Percentiles rank a stretch among this genome's conserved stretches.
phyloP scores from a whole-genome alignment of 176 grass and related monocot genomes.

The Phoenix dactylifera region DNA sequence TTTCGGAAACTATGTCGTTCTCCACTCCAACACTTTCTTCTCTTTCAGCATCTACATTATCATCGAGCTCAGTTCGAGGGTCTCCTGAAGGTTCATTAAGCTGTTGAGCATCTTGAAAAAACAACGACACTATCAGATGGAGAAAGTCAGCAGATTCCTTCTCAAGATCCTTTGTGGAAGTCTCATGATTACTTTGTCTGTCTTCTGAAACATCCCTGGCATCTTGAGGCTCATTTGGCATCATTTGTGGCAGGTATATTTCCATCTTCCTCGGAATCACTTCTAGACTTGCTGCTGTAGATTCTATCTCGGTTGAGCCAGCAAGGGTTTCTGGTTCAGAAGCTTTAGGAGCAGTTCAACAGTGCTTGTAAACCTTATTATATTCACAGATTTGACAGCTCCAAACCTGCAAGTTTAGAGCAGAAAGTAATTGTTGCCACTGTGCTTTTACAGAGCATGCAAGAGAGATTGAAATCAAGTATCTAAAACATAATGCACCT shows the following conservation, averaged over 20 bases:
- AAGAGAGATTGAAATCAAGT: constrained; percentile 7
- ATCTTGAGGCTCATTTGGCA: constrained; percentile 10
- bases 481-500: constrained; percentile 36
- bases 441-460: not conserved
- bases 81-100: not conserved
- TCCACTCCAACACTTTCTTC: not conserved
- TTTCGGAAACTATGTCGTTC: not conserved
- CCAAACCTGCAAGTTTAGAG: constrained; percentile 73
- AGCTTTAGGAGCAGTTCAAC: constrained; percentile 11
- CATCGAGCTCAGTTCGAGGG: not conserved
- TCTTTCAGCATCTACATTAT: not conserved
- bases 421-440: not conserved
- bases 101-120: not conserved
- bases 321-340: constrained; percentile 17
- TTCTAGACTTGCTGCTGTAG: constrained; percentile 17
- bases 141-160: constrained; percentile 14
- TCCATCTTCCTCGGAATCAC: constrained; percentile 8
- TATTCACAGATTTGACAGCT: constrained; percentile 74
- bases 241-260: constrained; percentile 2
- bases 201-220: constrained; percentile 9
- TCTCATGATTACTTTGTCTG: not conserved
- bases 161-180: constrained; percentile 6
- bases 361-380: constrained; percentile 25
- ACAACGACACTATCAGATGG: not conserved
- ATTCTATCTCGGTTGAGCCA: constrained; percentile 17